Conservation (phyloP, 495 filamentous ascomycete species). For the Choiromyces venosus region DNA sequence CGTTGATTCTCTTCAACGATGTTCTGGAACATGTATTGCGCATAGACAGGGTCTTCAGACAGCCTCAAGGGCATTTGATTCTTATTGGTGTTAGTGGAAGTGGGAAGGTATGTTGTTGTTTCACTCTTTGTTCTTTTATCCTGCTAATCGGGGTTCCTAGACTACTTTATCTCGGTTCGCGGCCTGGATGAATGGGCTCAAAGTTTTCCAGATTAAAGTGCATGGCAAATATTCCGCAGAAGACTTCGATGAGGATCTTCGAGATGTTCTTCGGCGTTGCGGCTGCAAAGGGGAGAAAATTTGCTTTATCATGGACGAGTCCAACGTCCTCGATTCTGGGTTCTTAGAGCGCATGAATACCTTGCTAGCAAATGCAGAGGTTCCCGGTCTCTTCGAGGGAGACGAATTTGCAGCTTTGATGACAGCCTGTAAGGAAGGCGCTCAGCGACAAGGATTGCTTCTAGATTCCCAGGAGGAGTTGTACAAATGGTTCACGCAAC, state of each 20-base stretch:
- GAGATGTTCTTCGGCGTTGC: constrained; percentile 84
- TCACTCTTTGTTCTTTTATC: not conserved
- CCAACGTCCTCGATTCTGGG: constrained; percentile 95
- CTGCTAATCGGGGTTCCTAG: constrained; percentile 38
- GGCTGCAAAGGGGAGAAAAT: constrained; percentile 99
- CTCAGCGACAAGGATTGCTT: constrained; percentile 88
- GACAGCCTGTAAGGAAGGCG: constrained; percentile 97
- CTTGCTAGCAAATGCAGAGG: constrained; percentile 92
- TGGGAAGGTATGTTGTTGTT: constrained; percentile 57
- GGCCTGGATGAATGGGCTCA: constrained; percentile 99
- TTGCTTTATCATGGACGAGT: constrained; percentile 99
- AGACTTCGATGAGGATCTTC: constrained; percentile 95
- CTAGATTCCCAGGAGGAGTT: constrained; percentile 96
- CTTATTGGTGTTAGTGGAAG: constrained; percentile 96
- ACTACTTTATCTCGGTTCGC: constrained; percentile 96
- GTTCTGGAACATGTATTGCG: constrained; percentile 95
- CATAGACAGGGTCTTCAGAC: constrained; percentile 96
- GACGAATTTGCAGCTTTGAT: constrained; percentile 94
- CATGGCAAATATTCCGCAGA: constrained; percentile 97
- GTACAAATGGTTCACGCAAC: constrained; percentile 99
- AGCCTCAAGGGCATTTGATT: constrained; percentile 96
- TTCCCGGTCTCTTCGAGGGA: constrained; percentile 95
- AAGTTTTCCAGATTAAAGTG: constrained; percentile 99
- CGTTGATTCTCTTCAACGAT: constrained; percentile 95
- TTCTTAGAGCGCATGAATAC: constrained; percentile 99